Base-by-base conservation (phyloP, 1,284 basidiomycete genomes). In the Gymnopus androsaceus region DNA sequence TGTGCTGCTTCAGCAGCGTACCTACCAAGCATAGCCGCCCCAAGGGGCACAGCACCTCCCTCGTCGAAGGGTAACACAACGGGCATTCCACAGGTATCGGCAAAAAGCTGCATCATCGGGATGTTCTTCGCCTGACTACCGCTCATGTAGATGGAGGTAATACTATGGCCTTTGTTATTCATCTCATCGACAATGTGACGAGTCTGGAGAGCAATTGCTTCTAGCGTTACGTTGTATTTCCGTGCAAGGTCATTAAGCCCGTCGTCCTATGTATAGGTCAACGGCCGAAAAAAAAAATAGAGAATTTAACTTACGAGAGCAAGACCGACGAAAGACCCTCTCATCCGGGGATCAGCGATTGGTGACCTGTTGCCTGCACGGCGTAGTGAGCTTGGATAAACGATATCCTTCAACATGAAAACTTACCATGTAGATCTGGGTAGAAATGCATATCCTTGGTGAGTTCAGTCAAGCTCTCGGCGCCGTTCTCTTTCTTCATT, bases 121-220 rank as follows among this genome's bases (percentile, higher is more conserved):
- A 68, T 66, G 72, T 96, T 97, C 75, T 90, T 92, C 25, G 91
- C 92, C 73, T 97, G 94, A n/a, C 92, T 89, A 47, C 92, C 92
- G 37, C 85, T 89, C 85, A 99, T 92, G 77, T 95, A 98, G 69
- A 99, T 90, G 30, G 87, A 84, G 54, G 83, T 82, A 66, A 99
- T 90, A 31, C 78, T 68, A 73, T 99, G 96, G 0, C 96, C 96
- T 37, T 87, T 82, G 15, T 67, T 71, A 73, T 98, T 98, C 84
- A 99, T 92, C 64, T 86, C 83, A 66, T 95, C 92, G 55, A 99
- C 79, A 69, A 99, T 98, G 73, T 98, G 96, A 3, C 92, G 81
- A 11, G 95, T 98, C 72, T 98, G 96, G 19, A 98, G 83, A 5
- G 94, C 92, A 71, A 99, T 96, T 9, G 94, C 88, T 76, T 98